Evolutionary conservation across 2,329 filamentous ascomycete species (phyloP).

Genomic region (Teratosphaeriaceae sp.): DNA sequence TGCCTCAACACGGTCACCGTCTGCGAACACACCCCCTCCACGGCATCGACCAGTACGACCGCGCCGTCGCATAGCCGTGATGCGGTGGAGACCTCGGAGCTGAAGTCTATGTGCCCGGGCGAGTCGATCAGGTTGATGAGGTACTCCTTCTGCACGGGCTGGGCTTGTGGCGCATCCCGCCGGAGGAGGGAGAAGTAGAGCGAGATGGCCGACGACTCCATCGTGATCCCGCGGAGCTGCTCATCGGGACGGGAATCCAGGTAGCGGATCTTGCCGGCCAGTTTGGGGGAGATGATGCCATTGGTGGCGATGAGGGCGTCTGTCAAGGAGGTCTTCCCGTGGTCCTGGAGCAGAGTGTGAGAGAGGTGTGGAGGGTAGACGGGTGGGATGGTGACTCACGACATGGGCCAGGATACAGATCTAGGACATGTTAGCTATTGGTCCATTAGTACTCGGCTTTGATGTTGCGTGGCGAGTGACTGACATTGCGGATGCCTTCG

Average conservation of each 20-base stretch:
- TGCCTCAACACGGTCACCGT: conserved; percentile 95
- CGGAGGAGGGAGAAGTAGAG: conserved; percentile 90
- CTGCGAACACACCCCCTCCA: conserved; percentile 97
- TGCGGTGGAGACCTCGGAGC: conserved; percentile 93
- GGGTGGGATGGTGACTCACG: conserved; percentile 39
- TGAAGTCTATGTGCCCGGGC: conserved; percentile 97
- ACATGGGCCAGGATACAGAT: conserved; percentile 96
- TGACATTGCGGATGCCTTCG: conserved; percentile 86
- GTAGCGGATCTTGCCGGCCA: conserved; percentile 96
- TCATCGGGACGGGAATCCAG: conserved; percentile 95
- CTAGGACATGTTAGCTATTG: conserved; percentile 20
- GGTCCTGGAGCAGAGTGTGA: conserved; percentile 52
- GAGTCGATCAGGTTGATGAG: conserved; percentile 97
- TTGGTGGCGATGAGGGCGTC: conserved; percentile 96
- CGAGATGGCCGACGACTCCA: conserved; percentile 98
- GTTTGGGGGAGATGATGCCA: conserved; percentile 96
- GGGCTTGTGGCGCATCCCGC: conserved; percentile 51
- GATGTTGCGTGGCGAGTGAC: conserved; percentile 25
- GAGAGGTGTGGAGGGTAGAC: neutral
- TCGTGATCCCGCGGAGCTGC: conserved; percentile 94
- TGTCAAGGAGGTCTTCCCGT: conserved; percentile 96
- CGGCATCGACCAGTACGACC: conserved; percentile 88
- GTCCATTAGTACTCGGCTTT: conserved; percentile 5
- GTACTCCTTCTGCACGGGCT: conserved; percentile 69
- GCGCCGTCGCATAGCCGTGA: conserved; percentile 92